Conservation (phyloP, 257 asterid species). For the Pogostemon cablin region DNA sequence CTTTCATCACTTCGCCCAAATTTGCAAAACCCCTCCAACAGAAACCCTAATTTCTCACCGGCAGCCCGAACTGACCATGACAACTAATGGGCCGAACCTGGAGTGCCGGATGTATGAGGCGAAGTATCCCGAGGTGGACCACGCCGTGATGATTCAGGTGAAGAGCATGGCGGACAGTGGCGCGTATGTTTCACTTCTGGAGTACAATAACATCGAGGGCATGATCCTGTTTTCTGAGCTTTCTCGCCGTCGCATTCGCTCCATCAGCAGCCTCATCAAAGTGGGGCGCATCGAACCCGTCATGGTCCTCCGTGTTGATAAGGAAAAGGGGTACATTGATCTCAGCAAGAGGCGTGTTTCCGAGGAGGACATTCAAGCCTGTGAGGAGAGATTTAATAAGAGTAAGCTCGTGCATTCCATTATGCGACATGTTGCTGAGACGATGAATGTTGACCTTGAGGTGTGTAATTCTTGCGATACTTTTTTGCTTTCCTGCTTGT, state of each 20-base stretch:
- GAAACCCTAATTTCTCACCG: background rate
- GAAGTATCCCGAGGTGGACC: slow-evolving; percentile 85
- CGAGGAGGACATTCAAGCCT: slow-evolving; percentile 79
- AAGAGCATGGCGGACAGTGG: slow-evolving; percentile 97
- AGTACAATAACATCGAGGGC: slow-evolving; percentile 91
- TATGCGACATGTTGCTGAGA: slow-evolving; percentile 96
- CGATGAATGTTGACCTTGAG: slow-evolving; percentile 76
- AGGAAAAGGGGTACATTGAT: slow-evolving; percentile 93
- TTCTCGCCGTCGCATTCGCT: slow-evolving; percentile 92
- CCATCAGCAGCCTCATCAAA: slow-evolving; percentile 81
- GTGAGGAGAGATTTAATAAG: slow-evolving; percentile 89
- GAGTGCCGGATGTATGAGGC: slow-evolving; percentile 98
- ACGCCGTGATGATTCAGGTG: slow-evolving; percentile 88
- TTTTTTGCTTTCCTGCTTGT: background rate
- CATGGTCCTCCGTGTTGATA: slow-evolving; percentile 90
- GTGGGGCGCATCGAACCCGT: slow-evolving; percentile 94
- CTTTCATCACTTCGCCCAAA: background rate
- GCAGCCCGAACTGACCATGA: slow-evolving; percentile 40
- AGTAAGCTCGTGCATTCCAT: slow-evolving; percentile 95
- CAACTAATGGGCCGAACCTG: slow-evolving; percentile 61
- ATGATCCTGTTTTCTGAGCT: slow-evolving; percentile 94
- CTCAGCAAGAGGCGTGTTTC: slow-evolving; percentile 92
- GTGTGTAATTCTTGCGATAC: background rate
- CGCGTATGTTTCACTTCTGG: slow-evolving; percentile 83
- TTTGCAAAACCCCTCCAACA: slow-evolving; percentile 16